phyloP scores from a whole-genome alignment of 2,329 filamentous ascomycete genomes.

The Microcyclospora tardicrescens region DNA sequence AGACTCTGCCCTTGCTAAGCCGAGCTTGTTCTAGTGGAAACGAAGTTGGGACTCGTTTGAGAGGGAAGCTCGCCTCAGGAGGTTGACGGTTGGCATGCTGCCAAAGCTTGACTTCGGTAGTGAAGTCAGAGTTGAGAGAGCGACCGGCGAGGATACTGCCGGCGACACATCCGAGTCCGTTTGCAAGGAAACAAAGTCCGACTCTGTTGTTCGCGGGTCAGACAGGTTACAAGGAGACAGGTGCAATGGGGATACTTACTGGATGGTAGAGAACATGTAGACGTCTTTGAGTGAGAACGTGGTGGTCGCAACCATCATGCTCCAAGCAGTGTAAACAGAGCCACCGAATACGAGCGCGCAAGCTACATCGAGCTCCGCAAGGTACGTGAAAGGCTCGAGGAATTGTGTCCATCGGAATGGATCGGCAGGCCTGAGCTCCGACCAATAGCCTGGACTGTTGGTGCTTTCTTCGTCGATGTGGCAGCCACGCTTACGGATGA shows the following conservation, averaged over 20 bases:
- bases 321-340: conserved; percentile 1
- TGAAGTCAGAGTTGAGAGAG: not conserved
- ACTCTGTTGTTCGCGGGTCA: not conserved
- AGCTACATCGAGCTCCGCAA: conserved; percentile 12
- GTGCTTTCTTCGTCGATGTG: not conserved
- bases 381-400: conserved; percentile 18
- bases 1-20: not conserved
- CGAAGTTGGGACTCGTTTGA: not conserved
- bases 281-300: not conserved
- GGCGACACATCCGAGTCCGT: conserved; percentile 1
- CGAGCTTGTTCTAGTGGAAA: not conserved
- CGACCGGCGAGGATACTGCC: conserved; percentile 1
- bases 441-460: too few relatives aligned
- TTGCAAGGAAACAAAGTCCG: not conserved
- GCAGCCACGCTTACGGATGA: too few relatives aligned
- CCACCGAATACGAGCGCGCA: conserved; percentile 1
- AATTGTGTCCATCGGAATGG: not conserved
- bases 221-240: not conserved
- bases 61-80: not conserved
- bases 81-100: not conserved
- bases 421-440: too few relatives aligned
- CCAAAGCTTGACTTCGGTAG: not conserved
- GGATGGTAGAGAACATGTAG: not conserved
- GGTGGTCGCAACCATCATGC: conserved; percentile 1
- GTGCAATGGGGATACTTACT: not conserved